Base-by-base conservation (phyloP, 768 basidiomycete species). In the Scleroderma bovista region DNA sequence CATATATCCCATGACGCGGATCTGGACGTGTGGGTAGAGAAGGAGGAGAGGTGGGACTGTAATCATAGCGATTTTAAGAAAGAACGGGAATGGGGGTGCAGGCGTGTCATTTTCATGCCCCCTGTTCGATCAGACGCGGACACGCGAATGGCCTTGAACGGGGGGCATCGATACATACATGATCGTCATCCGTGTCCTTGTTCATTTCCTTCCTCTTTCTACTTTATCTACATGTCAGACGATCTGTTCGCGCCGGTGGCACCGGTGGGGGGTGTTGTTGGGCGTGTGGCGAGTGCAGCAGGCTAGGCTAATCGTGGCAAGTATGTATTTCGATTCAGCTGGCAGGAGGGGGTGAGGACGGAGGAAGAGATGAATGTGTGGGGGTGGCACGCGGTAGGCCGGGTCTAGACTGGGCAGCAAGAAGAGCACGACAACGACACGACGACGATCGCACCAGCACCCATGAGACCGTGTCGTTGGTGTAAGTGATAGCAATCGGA, bases 331-430 rank as follows among this genome's bases (percentile, higher is more conserved):
- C 33, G 32, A 33, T 38, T 29, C 26, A 29, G 26, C 26, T 33
- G 34, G 26, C 46, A 36, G 38, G 41, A 43, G 41, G 41, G 6
- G 41, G 38, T 23, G 46, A 47, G 46, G 46, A 37, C 36, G 36
- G 46, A 39, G 38, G 6, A 47, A 17, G 46, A 24, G 6, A 44
- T 44, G 8, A 29, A 16, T 9, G 44, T 44, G 44, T 44, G 24
- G 44, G 32, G 44, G 24, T 23, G 12, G n/a, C 24, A 13, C 26
- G 44, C 44, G 34, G 34, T 36, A n/a, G 34, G 20, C 6, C 15
- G 24, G 41, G 41, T 17, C 41, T 29, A 43, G 41, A 43, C 8
- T 43, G 41, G 15, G 15, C 24, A 13, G 22, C 24, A 15, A 23
- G 34, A 26, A 12, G 34, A 36, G 34, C 15, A 29, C 26, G 3